These are phyloP conservation scores for Candida boidinii DNA, from an alignment of 805 yeast genomes.

Conservation along the genomic window DNA sequence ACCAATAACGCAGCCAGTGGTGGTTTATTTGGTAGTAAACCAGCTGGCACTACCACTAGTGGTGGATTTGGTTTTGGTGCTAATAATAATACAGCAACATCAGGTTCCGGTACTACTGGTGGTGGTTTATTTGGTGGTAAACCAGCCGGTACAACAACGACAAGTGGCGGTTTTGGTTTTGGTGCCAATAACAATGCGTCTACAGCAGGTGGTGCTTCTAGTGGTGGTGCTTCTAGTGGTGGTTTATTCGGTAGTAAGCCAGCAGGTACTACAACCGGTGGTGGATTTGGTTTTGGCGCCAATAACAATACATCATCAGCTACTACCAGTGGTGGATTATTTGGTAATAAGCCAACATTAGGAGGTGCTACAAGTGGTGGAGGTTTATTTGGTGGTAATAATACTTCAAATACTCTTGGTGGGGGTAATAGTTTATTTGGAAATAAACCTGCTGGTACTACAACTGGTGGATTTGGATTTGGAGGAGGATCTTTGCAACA, in stretches of 20 bases:
- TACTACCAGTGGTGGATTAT: slow-evolving; percentile 6
- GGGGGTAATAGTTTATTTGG: slow-evolving; percentile 21
- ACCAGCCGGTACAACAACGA: slow-evolving; percentile 2
- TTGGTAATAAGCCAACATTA: slow-evolving; percentile 9
- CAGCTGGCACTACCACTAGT: slow-evolving; percentile 8
- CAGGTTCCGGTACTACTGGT: slow-evolving; percentile 3
- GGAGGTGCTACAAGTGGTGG: slow-evolving; percentile 13
- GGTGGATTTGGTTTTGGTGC: slow-evolving; percentile 12
- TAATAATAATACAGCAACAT: slow-evolving; percentile 4
- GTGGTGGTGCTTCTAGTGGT: slow-evolving; percentile 19
- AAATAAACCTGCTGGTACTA: slow-evolving; percentile 1
- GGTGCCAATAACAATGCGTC: slow-evolving; percentile 5
- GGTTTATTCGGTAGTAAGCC: slow-evolving; percentile 1
- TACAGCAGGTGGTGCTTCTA: slow-evolving; percentile 1
- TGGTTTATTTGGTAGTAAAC: slow-evolving; percentile 17
- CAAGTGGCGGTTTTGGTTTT: slow-evolving; percentile 13
- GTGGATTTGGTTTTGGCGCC: slow-evolving; percentile 7
- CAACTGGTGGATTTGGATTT: neutral
- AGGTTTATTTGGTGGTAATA: slow-evolving; percentile 23
- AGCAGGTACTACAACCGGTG: slow-evolving; percentile 3
- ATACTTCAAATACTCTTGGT: slow-evolving; percentile 5
- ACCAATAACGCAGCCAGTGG: slow-evolving; percentile 6
- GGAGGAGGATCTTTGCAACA: slow-evolving; percentile 2
- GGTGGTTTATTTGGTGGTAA: slow-evolving; percentile 19
- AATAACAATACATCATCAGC: neutral